Base-by-base conservation (phyloP, 176 grass and related monocot species). In the Thalia dealbata region DNA sequence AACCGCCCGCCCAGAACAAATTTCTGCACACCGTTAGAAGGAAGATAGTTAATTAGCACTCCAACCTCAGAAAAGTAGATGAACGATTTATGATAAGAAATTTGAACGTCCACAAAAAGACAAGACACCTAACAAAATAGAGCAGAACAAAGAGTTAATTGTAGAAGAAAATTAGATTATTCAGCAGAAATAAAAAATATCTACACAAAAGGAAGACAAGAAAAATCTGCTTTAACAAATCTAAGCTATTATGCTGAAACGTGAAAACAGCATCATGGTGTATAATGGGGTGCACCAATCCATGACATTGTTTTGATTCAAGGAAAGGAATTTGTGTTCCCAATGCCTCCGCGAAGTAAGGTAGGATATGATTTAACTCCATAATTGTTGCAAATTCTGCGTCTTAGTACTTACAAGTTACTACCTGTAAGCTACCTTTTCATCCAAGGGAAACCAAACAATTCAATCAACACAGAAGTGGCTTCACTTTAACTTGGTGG, bases 1-100 rank as follows among this genome's bases (percentile, higher is more conserved):
- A 92, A 73, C 71, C 93, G 78, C 3, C 89, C 92, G 41, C 89
- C 92, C 5, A 86, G 78, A 32, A 84, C 80, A 78, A 96, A 96
- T 79, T 52, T 89, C 88, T 91, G 78, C 41, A 77, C 75, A 46
- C 46, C 69, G 41, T 22, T 52, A 13, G 23, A 58, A 25, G 19
- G 52, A 11, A 19, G 32, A 38, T 26, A 68, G 29, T 54, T 72
- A 13, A 51, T 7, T 60, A 61, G 3, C 60, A 52, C 69, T 35
- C 14, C 11, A 10, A 42, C 52, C 21, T 2, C 8, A 62, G 7
- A 3, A 28, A 48, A 10, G 24, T 62, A 62, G 10, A 8, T 28
- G 60, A 7, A 27, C 28, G 21, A 62, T 27, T 62, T 10, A 62
- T 62, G 7, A 62, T 25, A 13, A 61, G 23, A 15, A 15, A 61